phyloP scores from a whole-genome alignment of 2,329 filamentous ascomycete genomes.

The Hirsutella thompsonii region DNA sequence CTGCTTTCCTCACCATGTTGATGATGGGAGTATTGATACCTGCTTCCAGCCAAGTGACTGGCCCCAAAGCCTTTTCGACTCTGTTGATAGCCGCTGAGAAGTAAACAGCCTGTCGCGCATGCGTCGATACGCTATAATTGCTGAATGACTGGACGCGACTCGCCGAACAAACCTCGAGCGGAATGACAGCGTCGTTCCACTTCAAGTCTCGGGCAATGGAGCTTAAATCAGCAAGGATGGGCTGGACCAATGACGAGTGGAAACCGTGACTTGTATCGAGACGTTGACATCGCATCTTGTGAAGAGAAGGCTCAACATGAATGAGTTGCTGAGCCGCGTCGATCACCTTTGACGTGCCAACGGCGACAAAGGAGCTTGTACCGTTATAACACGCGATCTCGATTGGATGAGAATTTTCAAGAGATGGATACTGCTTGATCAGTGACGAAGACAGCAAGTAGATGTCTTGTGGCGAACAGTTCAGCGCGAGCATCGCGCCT shows the following conservation, averaged over 20 bases:
- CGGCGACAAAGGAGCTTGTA: constrained; percentile 15
- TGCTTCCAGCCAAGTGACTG: constrained; percentile 18
- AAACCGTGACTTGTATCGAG: constrained; percentile 5
- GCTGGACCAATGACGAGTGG: constrained; percentile 4
- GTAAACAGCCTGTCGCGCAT: constrained; percentile 19
- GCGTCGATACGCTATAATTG: constrained; percentile 8
- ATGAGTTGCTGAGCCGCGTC: not conserved
- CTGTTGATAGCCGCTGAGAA: constrained; percentile 17
- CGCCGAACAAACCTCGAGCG: constrained; percentile 5
- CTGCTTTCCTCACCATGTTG: constrained; percentile 16
- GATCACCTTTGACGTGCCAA: constrained; percentile 13
- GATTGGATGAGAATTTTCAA: not conserved
- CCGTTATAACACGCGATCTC: constrained; percentile 21
- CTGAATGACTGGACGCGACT: constrained; percentile 1
- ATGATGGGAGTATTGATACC: constrained; percentile 19
- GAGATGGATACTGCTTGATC: too few species aligned
- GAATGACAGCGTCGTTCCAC: constrained; percentile 2
- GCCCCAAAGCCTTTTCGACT: constrained; percentile 9
- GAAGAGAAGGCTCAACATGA: not conserved
- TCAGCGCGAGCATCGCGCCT: constrained; percentile 19
- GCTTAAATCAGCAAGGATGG: constrained; percentile 3
- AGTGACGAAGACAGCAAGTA: not conserved
- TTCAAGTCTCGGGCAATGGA: not conserved
- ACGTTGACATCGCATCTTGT: not conserved
- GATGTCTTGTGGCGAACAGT: not conserved